These are phyloP conservation scores for Encephalitozoon hellem DNA, from an alignment of 371 early-diverging fungal species.

Conservation along the genomic window DNA sequence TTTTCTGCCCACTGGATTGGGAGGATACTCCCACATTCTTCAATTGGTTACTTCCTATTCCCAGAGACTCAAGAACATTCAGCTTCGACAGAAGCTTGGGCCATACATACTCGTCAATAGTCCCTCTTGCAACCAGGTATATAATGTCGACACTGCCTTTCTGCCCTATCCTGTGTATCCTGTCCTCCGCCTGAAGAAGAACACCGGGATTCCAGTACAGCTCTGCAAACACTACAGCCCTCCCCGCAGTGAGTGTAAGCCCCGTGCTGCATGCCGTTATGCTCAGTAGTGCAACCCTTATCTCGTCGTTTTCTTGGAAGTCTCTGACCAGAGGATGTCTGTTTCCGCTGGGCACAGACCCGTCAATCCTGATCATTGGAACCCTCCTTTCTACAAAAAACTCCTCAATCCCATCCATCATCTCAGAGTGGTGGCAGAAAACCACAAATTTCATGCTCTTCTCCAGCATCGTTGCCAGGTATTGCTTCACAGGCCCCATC, in stretches of 20 bases:
- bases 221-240: constrained; percentile 65
- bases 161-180: constrained; percentile 64
- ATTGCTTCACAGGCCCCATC: constrained; percentile 60
- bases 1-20: background rate
- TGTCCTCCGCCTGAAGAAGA: constrained; percentile 63
- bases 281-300: constrained; percentile 63
- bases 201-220: constrained; percentile 66
- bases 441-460: constrained; percentile 63
- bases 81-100: constrained; percentile 49
- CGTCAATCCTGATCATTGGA: constrained; percentile 64
- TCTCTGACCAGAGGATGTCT: constrained; percentile 36
- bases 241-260: constrained; percentile 64
- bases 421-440: constrained; percentile 64
- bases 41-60: constrained; percentile 51
- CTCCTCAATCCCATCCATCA: constrained; percentile 60
- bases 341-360: constrained; percentile 59
- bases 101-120: constrained; percentile 62
- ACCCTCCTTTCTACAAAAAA: constrained; percentile 41
- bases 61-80: constrained; percentile 51
- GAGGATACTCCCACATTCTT: constrained; percentile 18
- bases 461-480: constrained; percentile 60
- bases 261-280: constrained; percentile 65
- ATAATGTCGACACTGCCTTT: constrained; percentile 62
- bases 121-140: constrained; percentile 63
- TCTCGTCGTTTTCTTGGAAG: constrained; percentile 60